These are phyloP conservation scores for Hypericum perforatum DNA, from an alignment of 345 rosid genomes.

Conservation along the genomic window DNA sequence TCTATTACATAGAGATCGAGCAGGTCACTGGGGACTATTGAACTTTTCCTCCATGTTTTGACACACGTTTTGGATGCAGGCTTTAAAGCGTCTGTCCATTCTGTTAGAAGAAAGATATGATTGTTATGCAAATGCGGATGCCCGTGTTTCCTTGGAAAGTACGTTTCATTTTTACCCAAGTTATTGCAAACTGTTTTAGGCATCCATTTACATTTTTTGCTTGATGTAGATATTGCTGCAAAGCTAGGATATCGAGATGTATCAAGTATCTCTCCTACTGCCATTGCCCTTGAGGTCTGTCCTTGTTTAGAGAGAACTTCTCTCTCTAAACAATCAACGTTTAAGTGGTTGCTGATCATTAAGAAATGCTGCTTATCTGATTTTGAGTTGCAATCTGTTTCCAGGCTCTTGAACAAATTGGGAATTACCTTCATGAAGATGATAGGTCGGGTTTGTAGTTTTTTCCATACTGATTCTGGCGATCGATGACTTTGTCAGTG, in stretches of 20 bases:
- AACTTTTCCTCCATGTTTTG: neutral
- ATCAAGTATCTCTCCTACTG: constrained; percentile 22
- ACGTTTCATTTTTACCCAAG: neutral
- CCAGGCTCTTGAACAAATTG: too few species aligned
- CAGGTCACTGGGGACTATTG: too few species aligned
- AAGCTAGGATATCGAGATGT: constrained; percentile 23
- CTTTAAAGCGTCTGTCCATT: constrained; percentile 26
- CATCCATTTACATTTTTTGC: neutral
- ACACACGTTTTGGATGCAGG: constrained; percentile 16
- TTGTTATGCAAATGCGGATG: constrained; percentile 32
- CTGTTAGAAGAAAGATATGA: constrained; percentile 28
- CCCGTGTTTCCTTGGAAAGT: constrained; percentile 28
- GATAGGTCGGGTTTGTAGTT: too few species aligned
- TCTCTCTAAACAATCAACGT: too few species aligned
- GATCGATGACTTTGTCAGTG: too few species aligned
- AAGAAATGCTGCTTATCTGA: too few species aligned
- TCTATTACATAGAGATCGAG: neutral
- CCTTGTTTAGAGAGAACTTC: too few species aligned
- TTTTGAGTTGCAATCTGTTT: too few species aligned
- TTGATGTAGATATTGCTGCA: constrained; percentile 22
- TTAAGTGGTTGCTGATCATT: too few species aligned
- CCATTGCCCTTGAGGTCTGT: constrained; percentile 35
- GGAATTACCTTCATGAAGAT: too few species aligned
- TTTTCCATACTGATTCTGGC: too few species aligned
- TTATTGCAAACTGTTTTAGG: neutral